Conservation (phyloP, 192 early-diverging fungal species). For the Coemansia sp. region DNA sequence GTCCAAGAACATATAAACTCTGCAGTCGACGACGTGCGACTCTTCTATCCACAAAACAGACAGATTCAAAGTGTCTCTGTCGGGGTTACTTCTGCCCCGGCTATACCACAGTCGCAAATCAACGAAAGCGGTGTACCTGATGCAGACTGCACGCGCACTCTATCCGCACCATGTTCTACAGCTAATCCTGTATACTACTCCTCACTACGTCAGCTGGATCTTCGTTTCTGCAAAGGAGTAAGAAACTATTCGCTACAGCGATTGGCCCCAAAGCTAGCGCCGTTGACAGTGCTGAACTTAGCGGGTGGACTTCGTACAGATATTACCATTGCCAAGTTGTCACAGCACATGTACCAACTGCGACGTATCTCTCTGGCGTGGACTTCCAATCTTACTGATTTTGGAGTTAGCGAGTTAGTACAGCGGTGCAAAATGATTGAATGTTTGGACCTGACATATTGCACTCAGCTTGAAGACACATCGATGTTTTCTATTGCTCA, state of each 20-base stretch:
- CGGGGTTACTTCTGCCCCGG: background rate
- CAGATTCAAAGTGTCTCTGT: background rate
- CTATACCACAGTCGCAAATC: background rate
- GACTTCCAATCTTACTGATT: constrained; percentile 57
- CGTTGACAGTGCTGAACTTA: constrained; percentile 53
- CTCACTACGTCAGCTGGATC: constrained; percentile 53
- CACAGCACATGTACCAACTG: constrained; percentile 49
- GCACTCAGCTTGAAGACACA: constrained; percentile 56
- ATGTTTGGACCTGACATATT: constrained; percentile 59
- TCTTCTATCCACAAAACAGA: background rate
- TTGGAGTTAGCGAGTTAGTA: constrained; percentile 58
- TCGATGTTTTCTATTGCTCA: constrained; percentile 54
- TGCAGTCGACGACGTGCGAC: background rate
- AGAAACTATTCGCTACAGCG: constrained; percentile 58
- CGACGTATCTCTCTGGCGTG: constrained; percentile 57
- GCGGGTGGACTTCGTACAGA: constrained; percentile 58
- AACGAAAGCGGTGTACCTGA: background rate
- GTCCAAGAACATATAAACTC: background rate
- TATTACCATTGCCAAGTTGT: constrained; percentile 59
- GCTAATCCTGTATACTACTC: constrained; percentile 12
- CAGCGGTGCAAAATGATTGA: constrained; percentile 52
- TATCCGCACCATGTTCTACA: background rate
- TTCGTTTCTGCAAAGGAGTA: constrained; percentile 61
- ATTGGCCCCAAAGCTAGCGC: constrained; percentile 47
- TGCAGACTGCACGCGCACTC: background rate